Evolutionary conservation across 2,329 filamentous ascomycete species (phyloP).

Genomic region (Rhynchosporium graminicola): DNA sequence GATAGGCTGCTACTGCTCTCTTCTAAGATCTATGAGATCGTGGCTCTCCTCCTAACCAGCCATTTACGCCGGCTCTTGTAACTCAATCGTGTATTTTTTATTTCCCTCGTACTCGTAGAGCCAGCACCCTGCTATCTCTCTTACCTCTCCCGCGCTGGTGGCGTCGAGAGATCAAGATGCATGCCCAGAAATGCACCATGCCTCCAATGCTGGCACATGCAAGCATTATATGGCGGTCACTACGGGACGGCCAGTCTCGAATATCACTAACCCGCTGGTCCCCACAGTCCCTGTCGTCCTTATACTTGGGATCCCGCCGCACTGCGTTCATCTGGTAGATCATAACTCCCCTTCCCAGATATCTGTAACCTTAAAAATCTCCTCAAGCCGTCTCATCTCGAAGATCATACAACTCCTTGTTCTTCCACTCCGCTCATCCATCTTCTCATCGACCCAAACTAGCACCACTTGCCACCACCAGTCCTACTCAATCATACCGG

Average conservation of each 20-base stretch:
- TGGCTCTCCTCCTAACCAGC: neutral
- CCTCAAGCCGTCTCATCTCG: constrained; percentile 38
- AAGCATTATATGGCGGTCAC: constrained; percentile 8
- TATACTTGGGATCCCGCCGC: constrained; percentile 37
- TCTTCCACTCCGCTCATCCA: constrained; percentile 9
- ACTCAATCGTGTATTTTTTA: neutral
- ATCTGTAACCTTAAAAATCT: constrained; percentile 28
- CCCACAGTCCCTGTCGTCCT: constrained; percentile 29
- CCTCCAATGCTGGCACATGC: constrained; percentile 8
- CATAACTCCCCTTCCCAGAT: constrained; percentile 19
- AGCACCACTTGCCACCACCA: constrained; percentile 10
- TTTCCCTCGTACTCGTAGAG: neutral
- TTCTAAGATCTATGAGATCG: constrained; percentile 8
- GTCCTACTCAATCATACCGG: constrained; percentile 24
- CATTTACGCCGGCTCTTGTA: constrained; percentile 3
- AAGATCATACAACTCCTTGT: constrained; percentile 29
- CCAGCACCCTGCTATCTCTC: constrained; percentile 1
- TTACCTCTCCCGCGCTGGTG: neutral
- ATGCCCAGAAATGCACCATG: constrained; percentile 13
- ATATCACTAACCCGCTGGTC: constrained; percentile 9
- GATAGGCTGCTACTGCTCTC: neutral
- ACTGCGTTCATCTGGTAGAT: constrained; percentile 24
- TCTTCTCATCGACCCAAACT: constrained; percentile 15
- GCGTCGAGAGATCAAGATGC: constrained; percentile 1
- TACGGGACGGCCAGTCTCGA: constrained; percentile 7